Conservation (phyloP, 805 yeast genomes). For the Saccharomycopsis schoenii region DNA sequence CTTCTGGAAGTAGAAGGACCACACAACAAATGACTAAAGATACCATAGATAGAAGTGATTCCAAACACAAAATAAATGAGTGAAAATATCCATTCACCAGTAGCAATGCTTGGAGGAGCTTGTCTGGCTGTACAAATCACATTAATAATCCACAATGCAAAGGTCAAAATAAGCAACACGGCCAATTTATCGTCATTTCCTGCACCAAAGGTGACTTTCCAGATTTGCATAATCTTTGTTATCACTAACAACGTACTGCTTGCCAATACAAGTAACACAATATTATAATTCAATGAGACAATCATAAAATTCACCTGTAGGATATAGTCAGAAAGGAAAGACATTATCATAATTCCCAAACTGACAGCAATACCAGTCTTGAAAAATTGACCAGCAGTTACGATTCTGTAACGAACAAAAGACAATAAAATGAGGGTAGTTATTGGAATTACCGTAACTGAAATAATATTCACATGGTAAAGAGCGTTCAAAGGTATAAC, state of each 20-base stretch:
- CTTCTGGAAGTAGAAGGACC: slow-evolving; percentile 22
- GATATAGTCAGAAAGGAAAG: slow-evolving; percentile 32
- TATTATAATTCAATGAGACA: slow-evolving; percentile 39
- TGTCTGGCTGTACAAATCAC: slow-evolving; percentile 38
- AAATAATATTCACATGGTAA: slow-evolving; percentile 40
- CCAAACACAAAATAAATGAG: slow-evolving; percentile 31
- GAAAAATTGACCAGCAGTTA: neutral
- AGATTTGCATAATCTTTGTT: slow-evolving; percentile 31
- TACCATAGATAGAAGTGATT: slow-evolving; percentile 32
- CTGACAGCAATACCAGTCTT: slow-evolving; percentile 41
- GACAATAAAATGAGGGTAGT: slow-evolving; percentile 39
- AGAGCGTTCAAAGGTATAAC: slow-evolving; percentile 41
- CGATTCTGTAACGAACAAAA: slow-evolving; percentile 28
- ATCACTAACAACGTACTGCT: slow-evolving; percentile 43
- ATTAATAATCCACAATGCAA: slow-evolving; percentile 42
- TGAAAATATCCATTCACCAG: slow-evolving; percentile 34
- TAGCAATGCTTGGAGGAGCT: slow-evolving; percentile 37
- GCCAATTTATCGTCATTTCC: slow-evolving; percentile 42
- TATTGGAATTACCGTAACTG: slow-evolving; percentile 48
- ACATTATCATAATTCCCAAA: slow-evolving; percentile 29
- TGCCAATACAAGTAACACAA: slow-evolving; percentile 41
- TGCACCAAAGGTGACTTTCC: slow-evolving; percentile 26
- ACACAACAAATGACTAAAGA: slow-evolving; percentile 27
- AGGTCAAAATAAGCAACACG: slow-evolving; percentile 38
- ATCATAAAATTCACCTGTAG: slow-evolving; percentile 36